Evolutionary conservation across 768 basidiomycete genomes (phyloP).

Genomic region (Hypholoma sublateritium): DNA sequence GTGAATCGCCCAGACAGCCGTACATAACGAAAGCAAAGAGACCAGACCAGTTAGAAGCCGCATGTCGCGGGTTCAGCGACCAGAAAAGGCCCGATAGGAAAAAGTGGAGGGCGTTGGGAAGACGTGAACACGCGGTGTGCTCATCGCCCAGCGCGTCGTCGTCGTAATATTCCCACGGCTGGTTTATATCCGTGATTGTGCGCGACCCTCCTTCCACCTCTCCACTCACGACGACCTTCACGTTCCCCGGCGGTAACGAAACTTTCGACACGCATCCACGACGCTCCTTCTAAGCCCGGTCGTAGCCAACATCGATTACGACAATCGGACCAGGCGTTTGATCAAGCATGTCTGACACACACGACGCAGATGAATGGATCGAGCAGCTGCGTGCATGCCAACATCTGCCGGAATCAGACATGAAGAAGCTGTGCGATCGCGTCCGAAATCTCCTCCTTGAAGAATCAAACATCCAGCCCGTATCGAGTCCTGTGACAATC

Average conservation of each 20-base stretch:
- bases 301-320: too few species aligned
- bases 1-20: constrained; percentile 48
- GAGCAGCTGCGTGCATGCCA: constrained; percentile 83
- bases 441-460: constrained; percentile 90
- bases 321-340: background rate
- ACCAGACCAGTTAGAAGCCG: constrained; percentile 23
- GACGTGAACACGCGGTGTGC: background rate
- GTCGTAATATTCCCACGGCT: constrained; percentile 14
- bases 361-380: constrained; percentile 78
- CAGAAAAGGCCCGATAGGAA: background rate
- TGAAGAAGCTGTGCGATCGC: constrained; percentile 90
- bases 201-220: background rate
- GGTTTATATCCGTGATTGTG: background rate
- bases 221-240: background rate
- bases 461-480: constrained; percentile 97
- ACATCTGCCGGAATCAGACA: constrained; percentile 87
- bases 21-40: constrained; percentile 20
- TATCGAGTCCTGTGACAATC: constrained; percentile 90
- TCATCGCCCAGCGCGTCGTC: constrained; percentile 7
- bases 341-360: constrained; percentile 6
- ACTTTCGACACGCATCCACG: background rate
- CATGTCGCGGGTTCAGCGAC: constrained; percentile 20
- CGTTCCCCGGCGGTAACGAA: background rate
- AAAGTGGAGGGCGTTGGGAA: background rate
- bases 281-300: background rate